Evolutionary conservation across 1,139 yeast species (phyloP).

Genomic region (Oligophagozyma castellii): DNA sequence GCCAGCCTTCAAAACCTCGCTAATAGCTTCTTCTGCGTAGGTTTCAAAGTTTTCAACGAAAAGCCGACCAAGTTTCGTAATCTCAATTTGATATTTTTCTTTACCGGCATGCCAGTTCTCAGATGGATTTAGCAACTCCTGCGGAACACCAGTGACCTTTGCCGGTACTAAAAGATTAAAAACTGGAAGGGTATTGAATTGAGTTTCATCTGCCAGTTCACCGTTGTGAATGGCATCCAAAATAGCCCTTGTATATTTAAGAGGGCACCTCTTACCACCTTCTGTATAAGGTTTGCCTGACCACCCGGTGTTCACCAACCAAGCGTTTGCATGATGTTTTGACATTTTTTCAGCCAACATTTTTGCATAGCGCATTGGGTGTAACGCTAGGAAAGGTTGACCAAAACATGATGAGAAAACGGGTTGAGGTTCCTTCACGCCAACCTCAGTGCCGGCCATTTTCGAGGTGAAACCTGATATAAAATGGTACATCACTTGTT

Average conservation of each 20-base stretch:
- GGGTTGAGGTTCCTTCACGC: constrained; percentile 96
- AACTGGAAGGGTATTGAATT: constrained; percentile 72
- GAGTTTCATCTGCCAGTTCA: constrained; percentile 52
- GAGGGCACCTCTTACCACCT: constrained; percentile 96
- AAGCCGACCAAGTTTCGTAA: constrained; percentile 57
- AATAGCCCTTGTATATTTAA: constrained; percentile 95
- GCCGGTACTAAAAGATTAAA: constrained; percentile 85
- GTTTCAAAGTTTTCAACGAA: constrained; percentile 79
- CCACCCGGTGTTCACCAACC: constrained; percentile 99
- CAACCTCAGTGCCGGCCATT: constrained; percentile 99
- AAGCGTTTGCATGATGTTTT: constrained; percentile 80
- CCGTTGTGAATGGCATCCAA: constrained; percentile 93
- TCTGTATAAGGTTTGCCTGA: constrained; percentile 83
- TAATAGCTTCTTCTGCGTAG: constrained; percentile 71
- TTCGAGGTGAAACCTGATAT: constrained; percentile 97
- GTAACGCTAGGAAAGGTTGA: constrained; percentile 96
- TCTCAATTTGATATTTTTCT: constrained; percentile 55
- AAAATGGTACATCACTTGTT: constrained; percentile 98
- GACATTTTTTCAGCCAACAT: constrained; percentile 91
- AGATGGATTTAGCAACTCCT: constrained; percentile 76
- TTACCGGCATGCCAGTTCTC: constrained; percentile 68
- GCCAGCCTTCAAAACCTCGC: constrained; percentile 88
- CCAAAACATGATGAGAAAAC: constrained; percentile 98
- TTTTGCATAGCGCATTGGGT: constrained; percentile 96
- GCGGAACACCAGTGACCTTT: constrained; percentile 68